Evolutionary conservation across 805 yeast genomes (phyloP).

Genomic region (Candida germanica): DNA sequence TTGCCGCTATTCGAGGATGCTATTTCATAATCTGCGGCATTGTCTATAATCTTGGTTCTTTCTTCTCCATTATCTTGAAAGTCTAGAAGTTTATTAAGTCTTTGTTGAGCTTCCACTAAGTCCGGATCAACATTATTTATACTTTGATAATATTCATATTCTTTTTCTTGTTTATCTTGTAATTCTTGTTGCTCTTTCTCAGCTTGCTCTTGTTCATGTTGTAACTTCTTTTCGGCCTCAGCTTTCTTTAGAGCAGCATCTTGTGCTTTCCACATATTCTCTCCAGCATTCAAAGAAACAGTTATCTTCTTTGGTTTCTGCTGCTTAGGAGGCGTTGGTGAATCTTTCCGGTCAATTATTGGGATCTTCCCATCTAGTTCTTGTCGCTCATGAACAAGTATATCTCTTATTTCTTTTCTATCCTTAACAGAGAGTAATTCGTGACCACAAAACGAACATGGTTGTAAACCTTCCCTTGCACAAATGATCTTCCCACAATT

Average conservation of each 20-base stretch:
- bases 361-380: constrained; percentile 27
- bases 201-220: constrained; percentile 20
- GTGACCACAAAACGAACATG: constrained; percentile 79
- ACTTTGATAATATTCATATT: constrained; percentile 41
- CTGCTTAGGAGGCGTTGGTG: constrained; percentile 15
- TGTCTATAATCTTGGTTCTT: constrained; percentile 88
- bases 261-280: constrained; percentile 65
- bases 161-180: constrained; percentile 39
- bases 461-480: constrained; percentile 83
- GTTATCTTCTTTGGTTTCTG: constrained; percentile 6
- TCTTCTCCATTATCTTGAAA: constrained; percentile 87
- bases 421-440: constrained; percentile 66
- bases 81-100: constrained; percentile 68
- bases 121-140: constrained; percentile 51
- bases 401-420: constrained; percentile 49
- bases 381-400: constrained; percentile 53
- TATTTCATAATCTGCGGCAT: constrained; percentile 83
- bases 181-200: constrained; percentile 19
- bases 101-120: constrained; percentile 63
- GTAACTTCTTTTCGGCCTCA: constrained; percentile 41
- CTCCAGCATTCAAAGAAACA: constrained; percentile 36
- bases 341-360: constrained; percentile 13
- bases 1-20: constrained; percentile 47
- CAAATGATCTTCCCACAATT: constrained; percentile 95
- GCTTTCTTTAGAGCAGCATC: constrained; percentile 59